These are phyloP conservation scores for Phytophthora kernoviae DNA, from an alignment of 352 stramenopile genomes.

Conservation along the genomic window DNA sequence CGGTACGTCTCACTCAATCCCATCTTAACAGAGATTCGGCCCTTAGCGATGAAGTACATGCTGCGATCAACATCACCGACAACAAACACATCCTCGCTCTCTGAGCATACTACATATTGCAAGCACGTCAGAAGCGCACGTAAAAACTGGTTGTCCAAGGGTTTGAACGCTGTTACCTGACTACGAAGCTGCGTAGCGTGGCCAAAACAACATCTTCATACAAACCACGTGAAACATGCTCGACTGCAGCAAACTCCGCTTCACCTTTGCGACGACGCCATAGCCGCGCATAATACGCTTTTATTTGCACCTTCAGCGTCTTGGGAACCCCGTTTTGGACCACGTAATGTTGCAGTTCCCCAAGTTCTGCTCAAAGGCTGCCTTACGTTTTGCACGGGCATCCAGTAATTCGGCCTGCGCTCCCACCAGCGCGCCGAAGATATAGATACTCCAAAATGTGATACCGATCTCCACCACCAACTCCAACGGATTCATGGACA, in stretches of 20 bases:
- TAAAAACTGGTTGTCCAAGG: conserved; percentile 66
- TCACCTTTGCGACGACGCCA: conserved; percentile 60
- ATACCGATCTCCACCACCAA: conserved; percentile 60
- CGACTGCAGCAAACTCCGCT: conserved; percentile 57
- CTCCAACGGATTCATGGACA: conserved; percentile 70
- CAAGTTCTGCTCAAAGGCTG: conserved; percentile 68
- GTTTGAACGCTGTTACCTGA: conserved; percentile 55
- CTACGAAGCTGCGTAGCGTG: conserved; percentile 51
- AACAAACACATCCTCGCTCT: conserved; percentile 73
- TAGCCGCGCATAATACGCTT: conserved; percentile 71
- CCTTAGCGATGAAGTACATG: conserved; percentile 81
- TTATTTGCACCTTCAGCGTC: conserved; percentile 69
- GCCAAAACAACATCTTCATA: conserved; percentile 68
- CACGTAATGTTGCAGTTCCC: conserved; percentile 75
- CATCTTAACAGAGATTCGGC: conserved; percentile 64
- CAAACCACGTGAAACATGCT: conserved; percentile 47
- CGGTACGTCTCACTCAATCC: conserved; percentile 50
- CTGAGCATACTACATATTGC: conserved; percentile 67
- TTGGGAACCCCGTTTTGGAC: conserved; percentile 74
- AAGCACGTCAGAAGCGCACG: conserved; percentile 58
- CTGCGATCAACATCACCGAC: conserved; percentile 72
- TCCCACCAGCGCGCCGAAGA: conserved; percentile 68
- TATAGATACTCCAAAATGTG: conserved; percentile 72
- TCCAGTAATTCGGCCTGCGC: conserved; percentile 62
- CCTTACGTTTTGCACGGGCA: conserved; percentile 45